phyloP scores from a whole-genome alignment of 345 rosid genomes.

The Kandelia obovata region DNA sequence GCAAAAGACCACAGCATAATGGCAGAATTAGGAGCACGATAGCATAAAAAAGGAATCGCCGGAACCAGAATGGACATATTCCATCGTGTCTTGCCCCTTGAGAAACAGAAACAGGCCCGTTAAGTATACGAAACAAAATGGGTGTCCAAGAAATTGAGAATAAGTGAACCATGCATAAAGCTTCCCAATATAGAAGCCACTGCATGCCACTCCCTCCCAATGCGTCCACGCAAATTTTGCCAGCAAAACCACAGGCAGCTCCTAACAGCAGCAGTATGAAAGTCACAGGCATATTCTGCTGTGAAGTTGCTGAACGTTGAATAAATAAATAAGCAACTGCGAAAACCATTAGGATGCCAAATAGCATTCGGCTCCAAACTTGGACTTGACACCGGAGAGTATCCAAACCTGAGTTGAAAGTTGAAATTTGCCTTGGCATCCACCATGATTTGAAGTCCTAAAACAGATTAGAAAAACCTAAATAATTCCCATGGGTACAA shows the following conservation, averaged over 20 bases:
- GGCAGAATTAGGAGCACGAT: conserved; percentile 51
- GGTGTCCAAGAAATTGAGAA: conserved; percentile 44
- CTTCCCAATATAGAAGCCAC: conserved; percentile 79
- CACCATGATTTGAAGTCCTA: conserved; percentile 73
- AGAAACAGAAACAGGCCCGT: conserved; percentile 45
- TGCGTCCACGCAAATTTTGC: conserved; percentile 78
- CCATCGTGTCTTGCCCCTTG: conserved; percentile 18
- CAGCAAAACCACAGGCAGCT: conserved; percentile 59
- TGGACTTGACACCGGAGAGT: conserved; percentile 50
- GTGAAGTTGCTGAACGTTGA: conserved; percentile 56
- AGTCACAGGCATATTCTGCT: conserved; percentile 68
- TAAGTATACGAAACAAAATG: conserved; percentile 39
- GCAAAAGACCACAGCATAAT: conserved; percentile 58
- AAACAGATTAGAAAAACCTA: conserved; percentile 7
- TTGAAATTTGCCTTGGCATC: conserved; percentile 52
- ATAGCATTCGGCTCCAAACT: conserved; percentile 59
- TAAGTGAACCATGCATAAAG: conserved; percentile 63
- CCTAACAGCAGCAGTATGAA: conserved; percentile 68
- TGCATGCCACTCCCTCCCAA: conserved; percentile 68
- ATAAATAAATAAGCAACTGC: conserved; percentile 48
- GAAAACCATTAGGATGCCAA: conserved; percentile 62
- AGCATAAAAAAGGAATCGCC: conserved; percentile 46
- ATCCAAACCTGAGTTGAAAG: conserved; percentile 46
- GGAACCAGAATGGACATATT: conserved; percentile 56
- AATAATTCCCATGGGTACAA: background rate